Percentiles rank a stretch among this genome's conserved stretches.
phyloP scores from a whole-genome alignment of 306 rosid genomes.

The Medicago arabica region DNA sequence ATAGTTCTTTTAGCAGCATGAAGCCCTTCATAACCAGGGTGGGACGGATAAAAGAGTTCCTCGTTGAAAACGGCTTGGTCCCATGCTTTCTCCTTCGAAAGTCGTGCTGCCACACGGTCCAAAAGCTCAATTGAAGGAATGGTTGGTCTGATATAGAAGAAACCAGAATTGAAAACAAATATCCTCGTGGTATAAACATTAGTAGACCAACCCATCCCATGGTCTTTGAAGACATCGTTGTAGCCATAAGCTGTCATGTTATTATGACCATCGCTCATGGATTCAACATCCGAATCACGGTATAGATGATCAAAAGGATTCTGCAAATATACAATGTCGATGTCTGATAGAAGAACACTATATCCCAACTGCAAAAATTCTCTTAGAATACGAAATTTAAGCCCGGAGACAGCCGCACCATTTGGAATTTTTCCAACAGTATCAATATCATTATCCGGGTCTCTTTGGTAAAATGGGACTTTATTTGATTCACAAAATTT shows the following conservation, averaged over 20 bases:
- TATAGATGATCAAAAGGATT: constrained; percentile 76
- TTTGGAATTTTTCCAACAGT: constrained; percentile 45
- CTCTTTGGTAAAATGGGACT: constrained; percentile 84
- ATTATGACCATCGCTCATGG: constrained; percentile 94
- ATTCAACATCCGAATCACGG: constrained; percentile 89
- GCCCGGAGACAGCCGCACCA: constrained; percentile 62
- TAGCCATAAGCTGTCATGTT: constrained; percentile 85
- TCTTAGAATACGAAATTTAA: constrained; percentile 81
- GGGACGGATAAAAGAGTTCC: constrained; percentile 86
- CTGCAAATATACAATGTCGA: constrained; percentile 89
- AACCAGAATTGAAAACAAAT: constrained; percentile 94
- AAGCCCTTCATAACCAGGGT: constrained; percentile 80
- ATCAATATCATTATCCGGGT: constrained; percentile 69
- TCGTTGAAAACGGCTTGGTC: constrained; percentile 97
- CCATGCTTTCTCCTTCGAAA: constrained; percentile 74
- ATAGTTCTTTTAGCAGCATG: constrained; percentile 85
- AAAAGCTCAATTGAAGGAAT: constrained; percentile 84
- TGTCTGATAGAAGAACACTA: constrained; percentile 89
- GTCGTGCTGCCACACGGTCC: constrained; percentile 88
- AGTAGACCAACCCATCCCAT: constrained; percentile 91
- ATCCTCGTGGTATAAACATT: constrained; percentile 86
- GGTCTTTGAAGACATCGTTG: constrained; percentile 77
- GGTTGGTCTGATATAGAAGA: constrained; percentile 90
- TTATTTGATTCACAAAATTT: constrained; percentile 61
- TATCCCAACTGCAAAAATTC: constrained; percentile 94